These are phyloP conservation scores for Xylaria sp. DNA, from an alignment of 495 filamentous ascomycete species.

Conservation along the genomic window DNA sequence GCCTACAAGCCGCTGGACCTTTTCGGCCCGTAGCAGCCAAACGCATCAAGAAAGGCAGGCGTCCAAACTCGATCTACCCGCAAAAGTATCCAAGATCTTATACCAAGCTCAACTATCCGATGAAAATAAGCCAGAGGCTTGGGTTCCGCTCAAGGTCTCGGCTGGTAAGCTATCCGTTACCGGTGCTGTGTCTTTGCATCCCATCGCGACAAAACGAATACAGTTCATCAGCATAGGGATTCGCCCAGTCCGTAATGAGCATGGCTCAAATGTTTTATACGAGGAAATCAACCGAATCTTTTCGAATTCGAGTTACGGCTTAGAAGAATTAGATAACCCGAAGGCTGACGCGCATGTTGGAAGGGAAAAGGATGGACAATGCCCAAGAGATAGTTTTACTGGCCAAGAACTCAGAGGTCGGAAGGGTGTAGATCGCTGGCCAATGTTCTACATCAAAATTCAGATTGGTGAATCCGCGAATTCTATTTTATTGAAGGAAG, in stretches of 20 bases:
- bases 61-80: conserved; percentile 35
- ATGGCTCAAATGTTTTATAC: conserved; percentile 71
- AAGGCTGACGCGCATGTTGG: conserved; percentile 45
- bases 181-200: conserved; percentile 73
- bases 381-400: conserved; percentile 59
- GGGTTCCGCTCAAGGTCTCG: conserved; percentile 73
- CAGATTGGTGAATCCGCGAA: conserved; percentile 41
- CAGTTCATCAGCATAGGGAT: conserved; percentile 85
- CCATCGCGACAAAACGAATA: conserved; percentile 70
- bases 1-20: conserved; percentile 29
- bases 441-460: conserved; percentile 90
- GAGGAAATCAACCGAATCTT: conserved; percentile 83
- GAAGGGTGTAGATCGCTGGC: conserved; percentile 82
- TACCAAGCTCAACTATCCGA: conserved; percentile 68
- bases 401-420: conserved; percentile 62
- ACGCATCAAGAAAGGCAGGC: conserved; percentile 6
- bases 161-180: conserved; percentile 63
- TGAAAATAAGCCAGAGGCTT: conserved; percentile 57
- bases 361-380: conserved; percentile 48
- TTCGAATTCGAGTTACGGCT: conserved; percentile 77
- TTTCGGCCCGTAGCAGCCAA: conserved; percentile 29
- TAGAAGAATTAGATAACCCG: conserved; percentile 46
- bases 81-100: conserved; percentile 61
- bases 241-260: conserved; percentile 60
- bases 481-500: neutral